Percentiles rank a stretch among this genome's conserved stretches.
Evolutionary conservation across 352 stramenopile species (phyloP).

Genomic region (Phytopythium kandeliae): DNA sequence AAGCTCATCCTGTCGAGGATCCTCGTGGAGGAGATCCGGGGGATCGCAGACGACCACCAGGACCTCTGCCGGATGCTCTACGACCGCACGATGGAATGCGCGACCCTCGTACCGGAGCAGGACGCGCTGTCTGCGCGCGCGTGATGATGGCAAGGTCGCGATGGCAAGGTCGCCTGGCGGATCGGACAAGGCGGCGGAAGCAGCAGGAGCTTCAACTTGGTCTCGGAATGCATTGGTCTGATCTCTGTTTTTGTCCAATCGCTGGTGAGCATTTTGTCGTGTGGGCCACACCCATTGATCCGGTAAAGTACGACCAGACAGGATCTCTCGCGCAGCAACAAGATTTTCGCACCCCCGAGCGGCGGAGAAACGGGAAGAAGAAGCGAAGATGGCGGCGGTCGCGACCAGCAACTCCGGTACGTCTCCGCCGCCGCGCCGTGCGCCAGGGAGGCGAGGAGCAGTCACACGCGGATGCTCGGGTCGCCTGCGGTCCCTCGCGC

Average conservation of each 20-base stretch:
- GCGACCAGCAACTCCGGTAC: constrained; percentile 54
- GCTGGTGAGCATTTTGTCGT: too few species aligned
- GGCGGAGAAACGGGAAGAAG: constrained; percentile 11
- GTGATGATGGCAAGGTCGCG: not conserved
- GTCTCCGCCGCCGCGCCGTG: constrained; percentile 5
- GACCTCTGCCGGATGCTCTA: not conserved
- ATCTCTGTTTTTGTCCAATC: too few species aligned
- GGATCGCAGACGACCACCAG: not conserved
- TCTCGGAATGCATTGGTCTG: too few species aligned
- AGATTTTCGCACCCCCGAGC: constrained; percentile 7
- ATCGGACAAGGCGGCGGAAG: too few species aligned
- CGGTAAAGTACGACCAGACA: constrained; percentile 1
- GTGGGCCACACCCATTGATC: too few species aligned
- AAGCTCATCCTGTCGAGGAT: constrained; percentile 1
- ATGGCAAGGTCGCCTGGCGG: too few species aligned
- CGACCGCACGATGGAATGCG: constrained; percentile 1
- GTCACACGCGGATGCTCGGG: not conserved
- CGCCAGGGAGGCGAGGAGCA: too few species aligned
- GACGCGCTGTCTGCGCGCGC: not conserved
- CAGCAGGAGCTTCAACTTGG: too few species aligned
- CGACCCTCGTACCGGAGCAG: not conserved
- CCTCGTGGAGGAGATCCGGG: constrained; percentile 1
- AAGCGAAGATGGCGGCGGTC: constrained; percentile 41
- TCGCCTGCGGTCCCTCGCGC: not conserved
- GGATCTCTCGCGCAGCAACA: constrained; percentile 1